phyloP scores from a whole-genome alignment of 2,329 filamentous ascomycete species.

The Chrysoporthe cubensis region DNA sequence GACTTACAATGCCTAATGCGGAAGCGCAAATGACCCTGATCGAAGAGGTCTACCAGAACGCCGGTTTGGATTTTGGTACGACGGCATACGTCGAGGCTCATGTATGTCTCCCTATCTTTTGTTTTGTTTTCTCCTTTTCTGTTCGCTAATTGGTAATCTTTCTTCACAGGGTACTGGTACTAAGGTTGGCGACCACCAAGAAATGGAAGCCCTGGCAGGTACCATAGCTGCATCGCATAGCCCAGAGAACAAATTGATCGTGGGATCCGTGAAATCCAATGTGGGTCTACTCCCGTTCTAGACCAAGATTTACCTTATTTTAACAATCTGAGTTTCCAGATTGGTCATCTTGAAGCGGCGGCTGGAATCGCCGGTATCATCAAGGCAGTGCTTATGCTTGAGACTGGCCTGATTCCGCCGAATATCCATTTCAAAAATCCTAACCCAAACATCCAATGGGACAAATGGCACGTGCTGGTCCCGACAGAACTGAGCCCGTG shows the following conservation, averaged over 20 bases:
- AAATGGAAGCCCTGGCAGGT: slow-evolving; percentile 35
- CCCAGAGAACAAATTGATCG: too few relatives aligned
- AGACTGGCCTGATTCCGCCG: slow-evolving; percentile 44
- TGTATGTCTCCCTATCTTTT: too few relatives aligned
- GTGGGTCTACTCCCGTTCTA: too few relatives aligned
- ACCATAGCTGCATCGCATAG: too few relatives aligned
- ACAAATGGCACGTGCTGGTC: slow-evolving; percentile 13
- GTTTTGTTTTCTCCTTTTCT: too few relatives aligned
- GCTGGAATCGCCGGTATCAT: slow-evolving; percentile 48
- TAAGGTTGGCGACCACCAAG: slow-evolving; percentile 41
- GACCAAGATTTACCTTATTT: too few relatives aligned
- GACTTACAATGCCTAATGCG: slow-evolving; percentile 35
- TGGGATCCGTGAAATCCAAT: too few relatives aligned
- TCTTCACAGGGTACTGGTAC: slow-evolving; percentile 40
- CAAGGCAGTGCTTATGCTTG: slow-evolving; percentile 47
- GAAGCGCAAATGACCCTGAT: slow-evolving; percentile 41
- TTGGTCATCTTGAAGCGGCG: slow-evolving; percentile 50
- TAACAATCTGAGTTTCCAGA: background rate
- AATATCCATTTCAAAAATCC: slow-evolving; percentile 41
- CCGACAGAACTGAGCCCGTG: slow-evolving; percentile 5
- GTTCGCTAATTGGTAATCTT: too few relatives aligned
- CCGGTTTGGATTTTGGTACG: slow-evolving; percentile 6
- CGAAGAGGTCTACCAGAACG: slow-evolving; percentile 35
- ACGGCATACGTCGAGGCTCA: slow-evolving; percentile 36
- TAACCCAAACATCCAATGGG: slow-evolving; percentile 4